Conservation (phyloP, 1,284 basidiomycete species). For the Heterobasidion parviporum region DNA sequence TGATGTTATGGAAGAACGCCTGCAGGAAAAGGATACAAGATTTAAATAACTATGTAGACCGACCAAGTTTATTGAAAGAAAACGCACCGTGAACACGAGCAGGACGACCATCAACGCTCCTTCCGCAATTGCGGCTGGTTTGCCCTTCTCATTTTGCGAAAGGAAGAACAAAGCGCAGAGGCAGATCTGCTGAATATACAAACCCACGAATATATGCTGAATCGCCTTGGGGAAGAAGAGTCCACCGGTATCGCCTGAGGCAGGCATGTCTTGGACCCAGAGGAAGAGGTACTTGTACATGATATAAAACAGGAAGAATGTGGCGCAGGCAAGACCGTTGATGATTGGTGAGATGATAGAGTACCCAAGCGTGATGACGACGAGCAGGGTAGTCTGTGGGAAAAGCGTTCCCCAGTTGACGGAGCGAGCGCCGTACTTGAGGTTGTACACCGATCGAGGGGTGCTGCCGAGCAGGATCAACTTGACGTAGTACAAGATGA, state of each 20-base stretch:
- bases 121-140: conserved; percentile 58
- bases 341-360: conserved; percentile 91
- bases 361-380: conserved; percentile 75
- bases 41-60: conserved; percentile 9
- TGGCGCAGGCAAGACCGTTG: conserved; percentile 79
- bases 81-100: conserved; percentile 68
- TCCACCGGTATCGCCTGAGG: conserved; percentile 81
- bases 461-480: conserved; percentile 81
- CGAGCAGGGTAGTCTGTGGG: conserved; percentile 67
- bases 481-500: conserved; percentile 83
- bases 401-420: conserved; percentile 86
- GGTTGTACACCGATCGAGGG: conserved; percentile 75
- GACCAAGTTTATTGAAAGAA: conserved; percentile 6
- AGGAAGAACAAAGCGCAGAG: conserved; percentile 87
- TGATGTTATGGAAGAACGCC: conserved; percentile 59
- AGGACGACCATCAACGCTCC: conserved; percentile 80
- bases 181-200: conserved; percentile 83
- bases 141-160: conserved; percentile 41
- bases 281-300: conserved; percentile 88
- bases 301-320: conserved; percentile 81
- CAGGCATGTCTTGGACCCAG: conserved; percentile 72
- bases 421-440: conserved; percentile 62
- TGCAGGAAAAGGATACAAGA: conserved; percentile 18
- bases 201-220: conserved; percentile 86
- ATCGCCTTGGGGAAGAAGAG: conserved; percentile 95